phyloP scores from a whole-genome alignment of 805 yeast genomes.

The Metschnikowia henanensis region DNA sequence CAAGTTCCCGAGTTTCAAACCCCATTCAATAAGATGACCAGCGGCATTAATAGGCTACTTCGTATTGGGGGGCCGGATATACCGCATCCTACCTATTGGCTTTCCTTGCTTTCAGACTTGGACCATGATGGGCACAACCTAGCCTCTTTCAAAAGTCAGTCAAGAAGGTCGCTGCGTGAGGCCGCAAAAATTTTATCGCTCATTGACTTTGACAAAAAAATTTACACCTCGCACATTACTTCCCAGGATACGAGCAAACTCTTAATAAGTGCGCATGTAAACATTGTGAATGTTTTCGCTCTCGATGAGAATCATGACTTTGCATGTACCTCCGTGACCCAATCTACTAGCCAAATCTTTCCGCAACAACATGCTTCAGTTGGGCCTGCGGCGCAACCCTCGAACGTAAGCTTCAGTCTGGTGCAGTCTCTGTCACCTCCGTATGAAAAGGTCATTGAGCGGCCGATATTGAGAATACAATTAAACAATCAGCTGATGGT shows the following conservation, averaged over 20 bases:
- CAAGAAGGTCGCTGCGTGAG: conserved; percentile 5
- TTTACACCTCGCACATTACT: conserved; percentile 28
- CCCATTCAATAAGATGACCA: conserved; percentile 35
- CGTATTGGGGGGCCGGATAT: conserved; percentile 13
- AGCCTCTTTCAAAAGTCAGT: neutral
- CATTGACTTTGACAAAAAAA: conserved; percentile 34
- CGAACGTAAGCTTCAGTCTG: conserved; percentile 13
- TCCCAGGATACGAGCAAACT: conserved; percentile 32
- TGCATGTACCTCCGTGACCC: conserved; percentile 20
- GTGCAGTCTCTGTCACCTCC: conserved; percentile 12
- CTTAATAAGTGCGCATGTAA: conserved; percentile 48
- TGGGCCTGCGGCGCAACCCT: conserved; percentile 7
- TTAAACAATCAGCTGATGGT: conserved; percentile 36
- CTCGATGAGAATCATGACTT: conserved; percentile 29
- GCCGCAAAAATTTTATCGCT: conserved; percentile 20
- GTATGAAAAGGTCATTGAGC: conserved; percentile 39
- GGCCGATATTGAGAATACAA: conserved; percentile 45
- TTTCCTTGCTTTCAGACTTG: conserved; percentile 1
- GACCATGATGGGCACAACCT: conserved; percentile 3
- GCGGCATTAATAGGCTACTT: conserved; percentile 31
- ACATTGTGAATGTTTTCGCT: conserved; percentile 47
- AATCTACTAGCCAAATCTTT: conserved; percentile 22
- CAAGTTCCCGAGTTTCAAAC: conserved; percentile 18
- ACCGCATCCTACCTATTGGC: conserved; percentile 3
- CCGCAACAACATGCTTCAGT: conserved; percentile 13